Base-by-base conservation (phyloP, 169 alveolate genomes). In the Plasmodium vivax region DNA sequence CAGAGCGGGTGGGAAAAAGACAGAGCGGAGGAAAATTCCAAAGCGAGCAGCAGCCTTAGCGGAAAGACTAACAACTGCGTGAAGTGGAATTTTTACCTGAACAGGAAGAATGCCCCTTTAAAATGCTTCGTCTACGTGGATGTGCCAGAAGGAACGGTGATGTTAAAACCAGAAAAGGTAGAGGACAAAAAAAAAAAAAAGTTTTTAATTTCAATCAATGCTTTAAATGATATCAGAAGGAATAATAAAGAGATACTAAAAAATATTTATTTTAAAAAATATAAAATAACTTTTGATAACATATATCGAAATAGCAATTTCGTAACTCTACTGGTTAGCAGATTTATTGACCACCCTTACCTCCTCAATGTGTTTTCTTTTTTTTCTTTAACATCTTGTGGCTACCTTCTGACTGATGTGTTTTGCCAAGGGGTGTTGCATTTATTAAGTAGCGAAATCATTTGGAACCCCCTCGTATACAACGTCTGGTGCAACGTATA, bases 201-300 rank as follows among this genome's bases (percentile, higher is more conserved):
- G 30, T 85, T 85, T 16, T 73, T 74, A 74, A 85, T 85, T 74
- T 85, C 93, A 47, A 85, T 85, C 27, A 75, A 27, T 73, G 93
- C 93, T 51, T 85, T 85, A 54, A 85, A 85, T 85, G 81, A 85
- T 47, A 85, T 85, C 27, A 85, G 77, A 85, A 85, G 93, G 79
- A 85, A 85, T 68, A 85, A 85, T 68, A 47, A 74, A 51, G 93
- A 85, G 16, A 85, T 85, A 85, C 58, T 85, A 85, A 85, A 85
- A 85, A 85, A 85, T 73, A 85, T 85, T 19, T 85, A 74, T 75
- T 85, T 85, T 68, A 85, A 85, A 74, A 85, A 85, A 51, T 58
- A 47, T 75, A 27, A 85, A 51, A 85, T 85, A 38, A 85, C 93
- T 0, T 85, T 85, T 85, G 84, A 75, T 41, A 41, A 85, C 56